Evolutionary conservation across 1,284 basidiomycete genomes (phyloP), one percentile per base, ranked within the genome.

Genomic region (Irpex lacteus): DNA sequence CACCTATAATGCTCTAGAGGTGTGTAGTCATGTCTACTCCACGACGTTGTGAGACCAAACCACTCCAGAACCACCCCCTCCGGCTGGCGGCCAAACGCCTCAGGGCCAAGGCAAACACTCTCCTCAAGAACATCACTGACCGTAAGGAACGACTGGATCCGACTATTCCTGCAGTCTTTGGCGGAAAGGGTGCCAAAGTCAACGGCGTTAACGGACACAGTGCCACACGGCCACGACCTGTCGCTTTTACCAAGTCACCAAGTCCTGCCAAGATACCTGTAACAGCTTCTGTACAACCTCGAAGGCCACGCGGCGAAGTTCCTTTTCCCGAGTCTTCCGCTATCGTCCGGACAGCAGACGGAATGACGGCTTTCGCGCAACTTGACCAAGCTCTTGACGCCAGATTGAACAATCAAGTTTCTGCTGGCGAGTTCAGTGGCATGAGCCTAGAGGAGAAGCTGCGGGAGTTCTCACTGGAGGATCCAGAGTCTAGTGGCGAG

Each of bases 1-100:
- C 69, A 86, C 85, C 9, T 99, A 98, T 77, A 99, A 99, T 75
- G 90, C 91, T 26, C 86, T 89, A 15, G 92, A 95, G 77, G 96
- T 95, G 59, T 52, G 61, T 65, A 19, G 15, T 18, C 8, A 15
- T 11, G 6, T 18, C 26, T 11, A 34, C 34, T 9, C 26, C 13
- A 11, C 8, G 26, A 34, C 8, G 13, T 15, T 56, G 7, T 52
- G 50, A 18, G 11, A 13, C 50, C 19, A 52, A 52, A 1, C 15
- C 54, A 19, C 34, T 7, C 2, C 72, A 84, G 83, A 77, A 87
- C 66, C 96, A 98, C 72, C 95, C 93, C 0, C 83, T 98, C 47
- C 88, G 94, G 49, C 83, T 83, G 65, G 91, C 90, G 65, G 94
- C 92, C 1, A 82, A 83, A 64, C 89, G 92, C 56, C 84, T 98